Base-by-base conservation (phyloP, 192 early-diverging fungal species). In the Phycomyces blakesleeanus region DNA sequence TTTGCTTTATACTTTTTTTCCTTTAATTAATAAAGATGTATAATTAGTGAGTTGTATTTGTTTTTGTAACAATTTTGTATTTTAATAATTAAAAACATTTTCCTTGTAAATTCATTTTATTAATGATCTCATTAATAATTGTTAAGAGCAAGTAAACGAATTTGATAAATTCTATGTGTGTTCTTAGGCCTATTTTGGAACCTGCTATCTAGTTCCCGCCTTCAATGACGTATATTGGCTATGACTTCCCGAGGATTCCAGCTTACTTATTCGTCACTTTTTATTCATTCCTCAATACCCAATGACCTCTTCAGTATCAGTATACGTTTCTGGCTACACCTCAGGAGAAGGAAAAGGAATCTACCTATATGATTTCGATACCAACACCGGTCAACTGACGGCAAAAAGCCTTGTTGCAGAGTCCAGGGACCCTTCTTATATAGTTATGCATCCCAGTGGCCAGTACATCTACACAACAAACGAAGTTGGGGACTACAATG, bases 271-370 rank as follows among this genome's bases (percentile, higher is more conserved):
- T 62, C 10, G 24, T 51, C 34, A 25, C 25, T 41, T 49, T 57
- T 65, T 56, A 40, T 49, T 54, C 51, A 8, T 58, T 41, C 24
- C 44, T 67, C 59, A 38, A 49, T 40, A 24, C 29, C 49, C 47
- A 61, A 27, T 14, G 52, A 61, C 54, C 41, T 11, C n/a, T n/a
- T 61, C 16, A 16, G 40, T 39, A 18, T 22, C 57, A 60, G 58
- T 62, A 22, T 75, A 75, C 26, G 53, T 75, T 37, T 69, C 68
- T 51, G 68, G 67, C 14, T 71, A 70, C 59, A 67, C 68, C 20
- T 26, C 53, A 6, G 55, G 54, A n/a, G 54, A 54, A 16, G 49
- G 59, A 9, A 50, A 59, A 22, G 73, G 73, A 2, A 70, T 75
- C 18, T 75, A 70, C 27, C 51, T 57, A 20, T 75, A 70, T 38